A percentile compares a stretch with the other conserved stretches of the same genome.
Conservation (phyloP, 371 early-diverging fungal species). For the Lichtheimia ramosa region DNA sequence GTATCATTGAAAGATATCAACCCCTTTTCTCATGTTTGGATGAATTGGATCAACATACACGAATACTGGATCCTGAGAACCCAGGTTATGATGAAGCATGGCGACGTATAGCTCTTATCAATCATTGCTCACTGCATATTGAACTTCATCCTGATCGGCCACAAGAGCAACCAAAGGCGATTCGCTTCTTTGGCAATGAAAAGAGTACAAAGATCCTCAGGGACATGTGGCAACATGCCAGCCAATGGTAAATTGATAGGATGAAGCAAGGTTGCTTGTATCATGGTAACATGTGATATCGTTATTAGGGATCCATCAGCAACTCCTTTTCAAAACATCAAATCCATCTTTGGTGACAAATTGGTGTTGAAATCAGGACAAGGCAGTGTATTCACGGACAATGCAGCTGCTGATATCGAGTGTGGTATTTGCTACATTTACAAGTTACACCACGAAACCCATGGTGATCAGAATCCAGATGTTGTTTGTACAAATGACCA, state of each 20-base stretch:
- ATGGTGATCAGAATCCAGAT: constrained; percentile 22
- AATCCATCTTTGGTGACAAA: background rate
- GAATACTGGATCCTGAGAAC: constrained; percentile 40
- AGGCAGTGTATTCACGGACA: background rate
- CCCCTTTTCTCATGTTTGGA: constrained; percentile 23
- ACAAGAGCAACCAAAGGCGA: constrained; percentile 12
- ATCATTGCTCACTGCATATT: constrained; percentile 45
- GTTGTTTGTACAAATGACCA: constrained; percentile 27
- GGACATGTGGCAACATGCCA: constrained; percentile 19
- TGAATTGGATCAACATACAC: constrained; percentile 37
- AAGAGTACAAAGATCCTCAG: constrained; percentile 25
- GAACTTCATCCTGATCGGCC: constrained; percentile 30
- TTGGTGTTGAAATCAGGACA: background rate
- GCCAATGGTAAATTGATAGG: background rate
- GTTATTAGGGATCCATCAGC: background rate
- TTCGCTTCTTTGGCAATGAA: constrained; percentile 44
- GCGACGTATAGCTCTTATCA: constrained; percentile 43
- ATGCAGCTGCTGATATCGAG: constrained; percentile 24
- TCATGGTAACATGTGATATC: background rate
- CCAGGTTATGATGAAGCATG: constrained; percentile 31
- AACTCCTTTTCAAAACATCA: constrained; percentile 11
- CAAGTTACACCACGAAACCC: constrained; percentile 20
- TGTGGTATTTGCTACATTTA: constrained; percentile 49
- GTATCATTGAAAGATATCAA: constrained; percentile 15
- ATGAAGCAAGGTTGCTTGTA: background rate